Conservation (phyloP, 2,329 filamentous ascomycete genomes). For the Aspergillus ustus region DNA sequence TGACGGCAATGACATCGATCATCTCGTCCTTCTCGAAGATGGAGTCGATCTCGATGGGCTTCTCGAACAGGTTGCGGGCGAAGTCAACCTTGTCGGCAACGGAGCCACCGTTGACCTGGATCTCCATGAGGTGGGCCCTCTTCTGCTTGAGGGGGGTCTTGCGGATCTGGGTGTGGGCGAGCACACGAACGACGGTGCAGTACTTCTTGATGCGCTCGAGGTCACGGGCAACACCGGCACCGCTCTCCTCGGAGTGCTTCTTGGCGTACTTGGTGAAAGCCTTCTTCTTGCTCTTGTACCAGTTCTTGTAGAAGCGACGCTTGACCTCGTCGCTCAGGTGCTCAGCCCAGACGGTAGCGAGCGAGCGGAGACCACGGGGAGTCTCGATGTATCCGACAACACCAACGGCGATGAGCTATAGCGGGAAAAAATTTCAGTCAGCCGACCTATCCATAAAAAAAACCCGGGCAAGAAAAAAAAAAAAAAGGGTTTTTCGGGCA, state of each 20-base stretch:
- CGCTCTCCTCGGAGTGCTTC: constrained; percentile 96
- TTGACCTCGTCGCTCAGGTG: constrained; percentile 98
- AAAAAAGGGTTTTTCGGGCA: constrained; percentile 29
- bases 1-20: constrained; percentile 98
- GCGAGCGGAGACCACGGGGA: constrained; percentile 96
- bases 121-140: constrained; percentile 99
- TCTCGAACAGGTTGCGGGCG: constrained; percentile 96
- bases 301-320: constrained; percentile 99
- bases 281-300: constrained; percentile 99
- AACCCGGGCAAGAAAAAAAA: background rate
- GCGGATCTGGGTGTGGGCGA: constrained; percentile 99
- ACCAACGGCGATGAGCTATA: constrained; percentile 98
- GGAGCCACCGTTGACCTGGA: constrained; percentile 98
- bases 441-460: background rate
- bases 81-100: constrained; percentile 96
- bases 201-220: constrained; percentile 99
- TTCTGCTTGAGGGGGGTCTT: constrained; percentile 99
- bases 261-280: constrained; percentile 99
- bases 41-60: constrained; percentile 88
- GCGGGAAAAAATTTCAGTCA: constrained; percentile 28
- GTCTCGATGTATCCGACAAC: constrained; percentile 99
- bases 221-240: constrained; percentile 90
- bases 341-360: constrained; percentile 99
- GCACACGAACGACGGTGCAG: constrained; percentile 98
- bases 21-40: constrained; percentile 99